Base-by-base conservation (phyloP, 2,329 filamentous ascomycete species). In the Periconia digitata region DNA sequence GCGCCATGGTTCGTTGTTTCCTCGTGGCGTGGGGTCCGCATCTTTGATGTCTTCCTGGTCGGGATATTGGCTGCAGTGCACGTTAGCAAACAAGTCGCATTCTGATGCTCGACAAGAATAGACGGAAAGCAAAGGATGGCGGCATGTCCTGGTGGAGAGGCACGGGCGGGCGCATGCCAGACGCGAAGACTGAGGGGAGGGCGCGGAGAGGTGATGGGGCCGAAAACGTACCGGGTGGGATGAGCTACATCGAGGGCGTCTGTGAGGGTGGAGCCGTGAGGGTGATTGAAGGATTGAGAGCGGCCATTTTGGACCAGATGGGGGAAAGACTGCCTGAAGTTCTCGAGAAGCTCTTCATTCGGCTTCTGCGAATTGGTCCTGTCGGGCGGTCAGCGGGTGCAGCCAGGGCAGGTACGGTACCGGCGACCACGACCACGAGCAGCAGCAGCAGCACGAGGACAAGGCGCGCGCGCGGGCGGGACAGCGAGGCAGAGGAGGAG, bases 301-400 rank as follows among this genome's bases (percentile, higher is more conserved):
- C 72, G 64, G 8, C 10, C 17, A 38, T 54, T 49, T 34, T 64
- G 56, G 13, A 62, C 58, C 41, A 95, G 77, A 62, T 92, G 84
- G 40, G 90, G 87, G 65, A 95, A 96, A 59, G 84, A 85, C 64
- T 89, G 84, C 71, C 89, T 89, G 75, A 96, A 96, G 70, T 84
- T 85, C 73, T 85, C 85, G 70, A 94, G 85, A 66, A 96, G 81
- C 63, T 92, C 89, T 67, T 92, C 88, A 70, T 84, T 85, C 47
- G 91, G 91, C 77, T 95, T 95, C 72, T 91, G 89, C 47, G 88
- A 85, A 71, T 83, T 90, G 65, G 83, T 89, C 74, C 86, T 89
- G 59, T 40, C 45, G 42, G 50, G 46, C 47, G 38, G 59, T 64
- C 51, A 64, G 61, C 49, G 47, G 47, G 51, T 51, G 48, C 48